phyloP scores from a whole-genome alignment of 2,329 filamentous ascomycete species.

The Botrytis deweyae region DNA sequence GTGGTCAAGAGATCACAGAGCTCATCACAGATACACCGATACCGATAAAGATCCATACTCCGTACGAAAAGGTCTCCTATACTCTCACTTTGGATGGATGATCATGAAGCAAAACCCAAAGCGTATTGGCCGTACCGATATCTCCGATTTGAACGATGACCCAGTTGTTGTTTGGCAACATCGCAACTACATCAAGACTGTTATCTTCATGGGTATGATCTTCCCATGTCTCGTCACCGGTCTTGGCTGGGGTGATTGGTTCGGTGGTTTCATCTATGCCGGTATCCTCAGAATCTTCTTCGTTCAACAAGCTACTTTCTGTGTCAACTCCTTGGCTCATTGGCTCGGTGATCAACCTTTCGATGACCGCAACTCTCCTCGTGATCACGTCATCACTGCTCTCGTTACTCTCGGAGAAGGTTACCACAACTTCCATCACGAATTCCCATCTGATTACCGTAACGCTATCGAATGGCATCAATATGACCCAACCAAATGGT shows the following conservation, averaged over 20 bases:
- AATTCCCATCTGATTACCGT: slow-evolving; percentile 90
- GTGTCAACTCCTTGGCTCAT: slow-evolving; percentile 86
- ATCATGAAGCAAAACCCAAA: slow-evolving; percentile 91
- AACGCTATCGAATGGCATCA: slow-evolving; percentile 90
- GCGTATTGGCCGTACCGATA: slow-evolving; percentile 82
- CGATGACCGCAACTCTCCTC: slow-evolving; percentile 87
- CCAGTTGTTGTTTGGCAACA: slow-evolving; percentile 85
- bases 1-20: slow-evolving; percentile 85
- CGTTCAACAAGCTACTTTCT: slow-evolving; percentile 90
- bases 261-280: slow-evolving; percentile 79
- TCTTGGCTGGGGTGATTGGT: slow-evolving; percentile 77
- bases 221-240: slow-evolving; percentile 76
- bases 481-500: slow-evolving; percentile 91
- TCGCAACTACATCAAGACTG: slow-evolving; percentile 78
- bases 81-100: slow-evolving; percentile 89
- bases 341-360: slow-evolving; percentile 92
- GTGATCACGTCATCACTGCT: slow-evolving; percentile 84
- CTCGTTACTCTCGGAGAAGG: slow-evolving; percentile 83
- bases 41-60: slow-evolving; percentile 91
- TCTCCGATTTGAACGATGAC: slow-evolving; percentile 84
- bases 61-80: slow-evolving; percentile 81
- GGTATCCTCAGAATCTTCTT: slow-evolving; percentile 86
- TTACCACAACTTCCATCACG: slow-evolving; percentile 95
- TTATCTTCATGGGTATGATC: slow-evolving; percentile 72
- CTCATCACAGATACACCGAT: slow-evolving; percentile 89